These are phyloP conservation scores for Hyphopichia fennica DNA, from an alignment of 1,139 yeast species.

Conservation along the genomic window DNA sequence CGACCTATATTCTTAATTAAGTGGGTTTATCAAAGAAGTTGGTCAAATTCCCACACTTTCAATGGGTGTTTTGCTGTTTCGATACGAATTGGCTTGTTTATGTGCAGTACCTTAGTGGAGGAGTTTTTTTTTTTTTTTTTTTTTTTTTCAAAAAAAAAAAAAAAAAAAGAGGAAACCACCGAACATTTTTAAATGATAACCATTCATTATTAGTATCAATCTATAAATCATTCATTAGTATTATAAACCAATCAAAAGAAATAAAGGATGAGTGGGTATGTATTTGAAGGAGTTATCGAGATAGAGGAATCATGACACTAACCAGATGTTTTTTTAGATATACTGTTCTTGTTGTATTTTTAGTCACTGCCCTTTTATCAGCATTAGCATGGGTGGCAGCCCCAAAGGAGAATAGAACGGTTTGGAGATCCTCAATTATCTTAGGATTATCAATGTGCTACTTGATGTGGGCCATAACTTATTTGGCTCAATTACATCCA, in stretches of 20 bases:
- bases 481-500: constrained; percentile 78
- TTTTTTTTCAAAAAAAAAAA: too few relatives aligned
- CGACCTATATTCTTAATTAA: too few relatives aligned
- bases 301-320: constrained; percentile 33
- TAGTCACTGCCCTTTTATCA: constrained; percentile 59
- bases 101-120: neutral
- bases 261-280: constrained; percentile 30
- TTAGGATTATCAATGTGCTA: constrained; percentile 84
- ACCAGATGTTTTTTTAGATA: constrained; percentile 54
- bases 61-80: neutral
- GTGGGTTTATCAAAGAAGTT: too few relatives aligned
- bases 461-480: constrained; percentile 94
- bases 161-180: too few relatives aligned
- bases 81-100: neutral
- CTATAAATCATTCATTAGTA: too few relatives aligned
- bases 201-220: too few relatives aligned
- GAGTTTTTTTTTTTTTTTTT: too few relatives aligned
- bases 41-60: neutral
- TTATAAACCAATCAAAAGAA: too few relatives aligned
- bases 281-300: constrained; percentile 4
- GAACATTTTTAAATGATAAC: too few relatives aligned
- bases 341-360: constrained; percentile 68
- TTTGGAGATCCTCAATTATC: constrained; percentile 88
- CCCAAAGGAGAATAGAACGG: constrained; percentile 62
- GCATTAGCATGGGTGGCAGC: constrained; percentile 65